These are phyloP conservation scores for Ganoderma meredithae DNA, from an alignment of 1,284 basidiomycete species.

Conservation along the genomic window DNA sequence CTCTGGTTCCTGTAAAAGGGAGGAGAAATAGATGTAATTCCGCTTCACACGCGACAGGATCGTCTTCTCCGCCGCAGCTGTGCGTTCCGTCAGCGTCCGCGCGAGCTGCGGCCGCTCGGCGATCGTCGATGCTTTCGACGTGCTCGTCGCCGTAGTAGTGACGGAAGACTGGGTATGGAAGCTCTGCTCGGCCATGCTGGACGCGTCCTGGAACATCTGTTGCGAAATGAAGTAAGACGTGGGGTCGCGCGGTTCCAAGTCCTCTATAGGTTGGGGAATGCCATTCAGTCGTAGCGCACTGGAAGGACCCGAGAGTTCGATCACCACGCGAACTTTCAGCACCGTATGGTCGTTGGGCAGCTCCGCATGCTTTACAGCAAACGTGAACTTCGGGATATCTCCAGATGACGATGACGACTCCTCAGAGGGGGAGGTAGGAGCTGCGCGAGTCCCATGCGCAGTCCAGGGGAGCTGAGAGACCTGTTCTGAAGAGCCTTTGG, in stretches of 20 bases:
- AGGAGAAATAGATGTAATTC: constrained; percentile 99
- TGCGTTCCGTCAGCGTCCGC: constrained; percentile 56
- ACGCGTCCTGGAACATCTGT: constrained; percentile 71
- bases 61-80: constrained; percentile 74
- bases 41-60: constrained; percentile 87
- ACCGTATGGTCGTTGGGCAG: constrained; percentile 79
- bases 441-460: constrained; percentile 66
- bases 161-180: constrained; percentile 65
- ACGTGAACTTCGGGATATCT: constrained; percentile 64
- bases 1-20: constrained; percentile 96
- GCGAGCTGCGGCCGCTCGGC: constrained; percentile 45
- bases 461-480: constrained; percentile 83
- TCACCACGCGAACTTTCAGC: constrained; percentile 78
- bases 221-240: constrained; percentile 59
- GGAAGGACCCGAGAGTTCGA: constrained; percentile 85
- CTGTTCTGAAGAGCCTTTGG: constrained; percentile 73
- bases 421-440: constrained; percentile 45
- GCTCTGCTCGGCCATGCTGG: constrained; percentile 73
- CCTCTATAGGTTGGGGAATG: constrained; percentile 72
- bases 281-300: constrained; percentile 86
- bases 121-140: constrained; percentile 39
- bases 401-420: constrained; percentile 42
- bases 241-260: constrained; percentile 71
- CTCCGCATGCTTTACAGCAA: constrained; percentile 76
- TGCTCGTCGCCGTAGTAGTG: constrained; percentile 37